Conservation (phyloP, 2,329 filamentous ascomycete genomes). For the Cercospora janseana region DNA sequence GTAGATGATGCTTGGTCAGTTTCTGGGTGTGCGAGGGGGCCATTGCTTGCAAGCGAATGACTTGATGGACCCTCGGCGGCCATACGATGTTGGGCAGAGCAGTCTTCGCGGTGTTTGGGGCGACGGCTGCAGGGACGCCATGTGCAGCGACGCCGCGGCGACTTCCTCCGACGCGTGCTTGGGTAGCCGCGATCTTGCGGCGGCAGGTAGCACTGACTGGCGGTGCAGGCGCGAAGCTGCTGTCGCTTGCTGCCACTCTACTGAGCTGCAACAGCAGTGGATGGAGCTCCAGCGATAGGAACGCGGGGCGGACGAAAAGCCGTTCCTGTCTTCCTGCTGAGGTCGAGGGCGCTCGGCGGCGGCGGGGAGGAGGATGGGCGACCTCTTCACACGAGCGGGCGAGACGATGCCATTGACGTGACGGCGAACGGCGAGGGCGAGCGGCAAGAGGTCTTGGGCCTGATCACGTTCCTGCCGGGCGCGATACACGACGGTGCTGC, state of each 20-base stretch:
- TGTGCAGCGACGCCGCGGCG: constrained; percentile 11
- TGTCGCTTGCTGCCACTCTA: not conserved
- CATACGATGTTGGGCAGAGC: constrained; percentile 21
- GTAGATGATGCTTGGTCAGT: constrained; percentile 22
- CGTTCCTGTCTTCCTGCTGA: not conserved
- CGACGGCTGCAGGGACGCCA: constrained; percentile 4
- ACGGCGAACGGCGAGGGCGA: too few species aligned
- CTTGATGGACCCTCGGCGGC: constrained; percentile 21
- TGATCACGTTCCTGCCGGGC: too few species aligned
- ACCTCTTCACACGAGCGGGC: constrained; percentile 1
- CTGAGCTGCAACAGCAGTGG: constrained; percentile 4
- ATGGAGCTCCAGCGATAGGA: not conserved
- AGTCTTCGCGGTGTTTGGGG: not conserved
- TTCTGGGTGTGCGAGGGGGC: constrained; percentile 20
- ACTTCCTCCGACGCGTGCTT: not conserved
- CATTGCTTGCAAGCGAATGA: constrained; percentile 22
- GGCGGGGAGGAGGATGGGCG: not conserved
- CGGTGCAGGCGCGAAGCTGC: not conserved
- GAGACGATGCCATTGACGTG: too few species aligned
- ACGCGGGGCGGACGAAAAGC: not conserved
- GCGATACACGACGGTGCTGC: too few species aligned
- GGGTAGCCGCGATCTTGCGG: constrained; percentile 9
- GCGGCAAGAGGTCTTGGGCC: too few species aligned
- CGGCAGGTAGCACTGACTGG: constrained; percentile 5
- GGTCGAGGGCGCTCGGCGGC: not conserved